These are phyloP conservation scores for Amanita muscaria DNA, from an alignment of 768 basidiomycete genomes.

Conservation along the genomic window DNA sequence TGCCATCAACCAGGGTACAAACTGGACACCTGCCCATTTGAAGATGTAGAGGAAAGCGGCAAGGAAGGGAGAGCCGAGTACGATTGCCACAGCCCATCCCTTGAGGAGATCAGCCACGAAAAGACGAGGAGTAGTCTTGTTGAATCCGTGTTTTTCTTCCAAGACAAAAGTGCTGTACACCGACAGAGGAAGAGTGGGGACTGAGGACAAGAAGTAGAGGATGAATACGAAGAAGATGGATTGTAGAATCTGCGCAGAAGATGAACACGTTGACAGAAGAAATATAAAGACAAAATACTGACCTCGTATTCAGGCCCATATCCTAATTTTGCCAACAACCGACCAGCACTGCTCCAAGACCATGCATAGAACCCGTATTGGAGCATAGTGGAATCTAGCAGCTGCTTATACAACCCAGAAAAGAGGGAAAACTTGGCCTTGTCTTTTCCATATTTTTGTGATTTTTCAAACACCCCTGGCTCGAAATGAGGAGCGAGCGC, in stretches of 20 bases:
- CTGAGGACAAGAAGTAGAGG: conserved; percentile 54
- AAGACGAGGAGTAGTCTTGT: conserved; percentile 95
- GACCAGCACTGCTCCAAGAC: conserved; percentile 67
- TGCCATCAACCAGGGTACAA: conserved; percentile 89
- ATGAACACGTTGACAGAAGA: neutral
- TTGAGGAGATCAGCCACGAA: conserved; percentile 80
- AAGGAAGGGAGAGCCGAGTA: conserved; percentile 78
- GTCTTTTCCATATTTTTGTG: conserved; percentile 85
- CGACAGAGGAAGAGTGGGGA: conserved; percentile 67
- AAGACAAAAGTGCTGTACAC: conserved; percentile 88
- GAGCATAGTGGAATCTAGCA: conserved; percentile 59
- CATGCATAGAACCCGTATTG: conserved; percentile 75
- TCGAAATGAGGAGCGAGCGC: conserved; percentile 64
- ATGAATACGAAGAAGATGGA: conserved; percentile 71
- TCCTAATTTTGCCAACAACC: conserved; percentile 40
- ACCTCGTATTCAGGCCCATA: conserved; percentile 73
- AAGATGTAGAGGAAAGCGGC: conserved; percentile 84
- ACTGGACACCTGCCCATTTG: conserved; percentile 87
- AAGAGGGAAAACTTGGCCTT: too few species aligned
- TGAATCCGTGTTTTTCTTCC: conserved; percentile 95
- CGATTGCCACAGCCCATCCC: conserved; percentile 60
- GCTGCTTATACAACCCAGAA: too few species aligned
- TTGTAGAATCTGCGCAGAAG: conserved; percentile 57
- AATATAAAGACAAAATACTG: conserved; percentile 16
- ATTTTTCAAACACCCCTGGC: conserved; percentile 71